Evolutionary conservation across 176 grass and related monocot species (phyloP), one percentile per base, ranked within the genome.

Genomic region (Oryza rufipogon): DNA sequence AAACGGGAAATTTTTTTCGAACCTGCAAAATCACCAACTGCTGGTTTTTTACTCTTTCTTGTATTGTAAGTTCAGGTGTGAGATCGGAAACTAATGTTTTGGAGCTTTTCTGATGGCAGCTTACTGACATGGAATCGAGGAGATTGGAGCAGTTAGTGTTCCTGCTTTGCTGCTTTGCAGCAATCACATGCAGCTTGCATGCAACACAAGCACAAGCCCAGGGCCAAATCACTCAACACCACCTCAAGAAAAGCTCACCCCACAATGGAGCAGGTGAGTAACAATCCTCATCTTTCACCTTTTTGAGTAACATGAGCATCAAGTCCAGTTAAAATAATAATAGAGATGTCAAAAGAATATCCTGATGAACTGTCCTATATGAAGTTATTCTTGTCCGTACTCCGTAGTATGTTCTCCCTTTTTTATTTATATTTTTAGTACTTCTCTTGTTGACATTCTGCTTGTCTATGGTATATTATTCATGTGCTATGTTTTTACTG

Each of bases 151-250:
- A 87, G 82, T 73, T 86, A 26, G 71, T 85, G 81, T 67, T 90
- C 39, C 65, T 95, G 79, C 81, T 99, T 46, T 90, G 83, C 83
- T 94, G 64, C 88, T 45, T 92, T 52, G 79, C 38, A 20, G 83
- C 79, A 66, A 74, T 82, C 75, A 89, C 91, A 84, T 89, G 91
- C 73, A 67, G 36, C 30, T 39, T 79, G 10, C 83, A 75, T 16
- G 33, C 9, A 32, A 32, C 30, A 68, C 52, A 71, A 70, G 73
- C 80, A 68, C 52, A 71, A 70, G 73, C 80, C 19, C 28, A 80
- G 39, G 75, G 61, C 71, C 73, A 78, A 54, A 67, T 56, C 38
- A 85, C 81, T 64, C 67, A 44, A 64, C 74, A 68, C 12, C 74
- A 69, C 34, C 9, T 39, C 30, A 5, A 41, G 7, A 41, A 68